Percentiles rank a stretch among this genome's conserved stretches.
These are phyloP conservation scores for Gnaphalium uliginosum DNA, from an alignment of 129 eudicot species.

Conservation along the genomic window DNA sequence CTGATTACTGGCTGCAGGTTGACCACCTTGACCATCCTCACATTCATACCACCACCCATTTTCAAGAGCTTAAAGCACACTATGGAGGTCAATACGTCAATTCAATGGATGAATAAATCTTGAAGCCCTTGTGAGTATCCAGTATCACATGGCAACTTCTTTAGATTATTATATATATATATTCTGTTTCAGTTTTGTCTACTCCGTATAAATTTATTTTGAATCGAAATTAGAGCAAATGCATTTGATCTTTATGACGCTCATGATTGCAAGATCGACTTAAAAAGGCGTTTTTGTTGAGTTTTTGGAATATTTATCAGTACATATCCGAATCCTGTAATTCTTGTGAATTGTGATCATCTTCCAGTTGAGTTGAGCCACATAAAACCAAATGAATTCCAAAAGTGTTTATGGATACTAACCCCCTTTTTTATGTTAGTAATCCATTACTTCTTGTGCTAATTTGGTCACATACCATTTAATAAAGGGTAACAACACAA, in stretches of 20 bases:
- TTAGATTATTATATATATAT: not conserved
- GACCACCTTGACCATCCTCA: constrained; percentile 42
- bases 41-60: constrained; percentile 32
- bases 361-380: not conserved
- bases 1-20: constrained; percentile 59
- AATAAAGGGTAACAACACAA: too few species aligned
- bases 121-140: constrained; percentile 35
- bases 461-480: too few species aligned
- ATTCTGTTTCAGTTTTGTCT: constrained; percentile 7
- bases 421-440: not conserved
- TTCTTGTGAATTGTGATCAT: not conserved
- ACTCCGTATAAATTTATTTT: constrained; percentile 9
- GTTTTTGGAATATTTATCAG: constrained; percentile 26
- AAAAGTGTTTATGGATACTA: not conserved
- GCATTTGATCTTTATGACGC: not conserved
- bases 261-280: constrained; percentile 5
- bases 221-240: not conserved
- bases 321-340: not conserved
- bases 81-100: constrained; percentile 24
- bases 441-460: not conserved
- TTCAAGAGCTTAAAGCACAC: constrained; percentile 41
- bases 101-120: constrained; percentile 33
- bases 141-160: constrained; percentile 3
- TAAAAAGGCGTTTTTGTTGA: not conserved
- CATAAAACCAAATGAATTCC: not conserved